phyloP scores from a whole-genome alignment of 306 rosid species.

The Adenanthera pavonina region DNA sequence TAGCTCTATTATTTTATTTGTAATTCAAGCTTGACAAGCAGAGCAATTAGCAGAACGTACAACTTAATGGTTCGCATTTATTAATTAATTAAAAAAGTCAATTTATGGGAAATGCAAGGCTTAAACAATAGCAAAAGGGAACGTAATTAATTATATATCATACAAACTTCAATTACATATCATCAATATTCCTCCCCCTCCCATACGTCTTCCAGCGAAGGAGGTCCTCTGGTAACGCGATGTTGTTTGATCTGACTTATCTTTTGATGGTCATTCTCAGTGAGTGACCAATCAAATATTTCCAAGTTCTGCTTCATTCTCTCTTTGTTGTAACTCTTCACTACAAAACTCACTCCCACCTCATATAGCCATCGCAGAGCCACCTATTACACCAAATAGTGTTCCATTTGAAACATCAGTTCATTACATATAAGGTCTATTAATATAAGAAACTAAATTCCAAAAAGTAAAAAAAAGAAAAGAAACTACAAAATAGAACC shows the following conservation, averaged over 20 bases:
- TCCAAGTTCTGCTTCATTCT: not conserved
- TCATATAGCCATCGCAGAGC: not conserved
- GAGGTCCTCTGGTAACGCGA: not conserved
- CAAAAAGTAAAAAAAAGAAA: no score
- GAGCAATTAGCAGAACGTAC: no score
- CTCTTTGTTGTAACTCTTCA: not conserved
- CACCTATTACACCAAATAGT: not conserved
- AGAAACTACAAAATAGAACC: not conserved
- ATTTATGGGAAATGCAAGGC: no score
- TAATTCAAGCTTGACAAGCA: no score
- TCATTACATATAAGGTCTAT: not conserved
- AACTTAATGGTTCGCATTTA: no score
- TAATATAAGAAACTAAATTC: not conserved
- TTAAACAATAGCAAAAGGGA: no score
- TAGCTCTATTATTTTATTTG: no score
- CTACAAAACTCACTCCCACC: not conserved
- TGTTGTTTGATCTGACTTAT: not conserved
- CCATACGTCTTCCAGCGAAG: no score
- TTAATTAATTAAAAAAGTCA: no score
- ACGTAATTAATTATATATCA: no score
- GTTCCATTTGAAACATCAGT: not conserved
- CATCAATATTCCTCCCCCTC: no score
- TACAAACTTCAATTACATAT: no score
- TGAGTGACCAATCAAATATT: not conserved
- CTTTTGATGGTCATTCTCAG: not conserved